Evolutionary conservation across 2,329 filamentous ascomycete species (phyloP).

Genomic region (Clonostachys chloroleuca): DNA sequence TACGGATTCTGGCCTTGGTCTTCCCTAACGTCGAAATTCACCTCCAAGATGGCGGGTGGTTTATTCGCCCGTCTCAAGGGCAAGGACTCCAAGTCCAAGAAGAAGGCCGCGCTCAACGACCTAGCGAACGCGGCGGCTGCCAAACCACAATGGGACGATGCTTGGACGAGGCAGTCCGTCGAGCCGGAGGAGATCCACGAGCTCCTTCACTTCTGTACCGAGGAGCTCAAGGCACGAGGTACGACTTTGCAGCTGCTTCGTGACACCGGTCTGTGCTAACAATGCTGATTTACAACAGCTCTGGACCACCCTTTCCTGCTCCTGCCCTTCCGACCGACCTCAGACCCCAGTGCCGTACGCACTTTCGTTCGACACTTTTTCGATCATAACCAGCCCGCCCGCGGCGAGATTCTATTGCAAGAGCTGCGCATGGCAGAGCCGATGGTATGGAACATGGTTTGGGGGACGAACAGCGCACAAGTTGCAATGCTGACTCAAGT

Average conservation of each 20-base stretch:
- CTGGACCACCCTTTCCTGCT: constrained; percentile 90
- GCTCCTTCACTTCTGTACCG: constrained; percentile 76
- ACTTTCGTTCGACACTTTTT: constrained; percentile 94
- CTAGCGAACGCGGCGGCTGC: constrained; percentile 47
- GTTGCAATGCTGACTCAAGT: constrained; percentile 1
- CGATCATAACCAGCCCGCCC: constrained; percentile 59
- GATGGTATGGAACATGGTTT: constrained; percentile 58
- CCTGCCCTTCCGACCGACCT: constrained; percentile 88
- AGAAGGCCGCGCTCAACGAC: constrained; percentile 57
- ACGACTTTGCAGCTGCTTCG: constrained; percentile 25
- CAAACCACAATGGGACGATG: constrained; percentile 82
- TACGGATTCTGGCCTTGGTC: too few species aligned
- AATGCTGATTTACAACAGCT: constrained; percentile 41
- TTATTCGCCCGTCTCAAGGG: constrained; percentile 66
- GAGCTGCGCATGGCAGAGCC: constrained; percentile 91
- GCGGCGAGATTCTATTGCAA: constrained; percentile 69
- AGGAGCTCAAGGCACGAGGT: constrained; percentile 94
- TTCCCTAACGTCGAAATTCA: not conserved
- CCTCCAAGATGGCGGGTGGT: constrained; percentile 42
- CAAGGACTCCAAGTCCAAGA: constrained; percentile 65
- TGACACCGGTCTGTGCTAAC: constrained; percentile 9
- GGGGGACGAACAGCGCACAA: not conserved
- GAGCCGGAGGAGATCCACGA: constrained; percentile 90
- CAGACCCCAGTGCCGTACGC: constrained; percentile 86
- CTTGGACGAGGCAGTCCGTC: constrained; percentile 77